Evolutionary conservation across 441 rosid species (phyloP).

Genomic region (Populus hybrid): DNA sequence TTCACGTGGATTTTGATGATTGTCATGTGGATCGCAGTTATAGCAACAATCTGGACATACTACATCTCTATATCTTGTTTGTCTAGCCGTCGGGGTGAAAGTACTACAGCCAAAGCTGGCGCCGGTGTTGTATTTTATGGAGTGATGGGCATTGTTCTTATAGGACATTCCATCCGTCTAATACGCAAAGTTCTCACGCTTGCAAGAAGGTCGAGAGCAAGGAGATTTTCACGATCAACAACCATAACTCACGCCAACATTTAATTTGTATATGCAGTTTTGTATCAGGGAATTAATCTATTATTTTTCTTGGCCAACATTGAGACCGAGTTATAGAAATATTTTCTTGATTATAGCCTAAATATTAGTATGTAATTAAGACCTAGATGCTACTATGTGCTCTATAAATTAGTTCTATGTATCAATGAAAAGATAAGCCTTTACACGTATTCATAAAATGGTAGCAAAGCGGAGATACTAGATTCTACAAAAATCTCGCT

Average conservation of each 20-base stretch:
- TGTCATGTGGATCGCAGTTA: slow-evolving; percentile 22
- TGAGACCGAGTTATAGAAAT: too few relatives aligned
- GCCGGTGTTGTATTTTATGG: background rate
- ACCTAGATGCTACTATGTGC: too few relatives aligned
- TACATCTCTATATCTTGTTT: background rate
- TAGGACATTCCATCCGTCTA: background rate
- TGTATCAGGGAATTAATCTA: too few relatives aligned
- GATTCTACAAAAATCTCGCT: too few relatives aligned
- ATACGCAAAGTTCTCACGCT: background rate
- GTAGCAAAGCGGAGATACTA: too few relatives aligned
- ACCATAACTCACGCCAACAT: background rate
- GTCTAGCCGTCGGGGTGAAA: background rate
- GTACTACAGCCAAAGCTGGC: too few relatives aligned
- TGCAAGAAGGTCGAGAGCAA: background rate
- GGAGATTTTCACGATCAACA: background rate
- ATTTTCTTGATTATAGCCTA: too few relatives aligned
- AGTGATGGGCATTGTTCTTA: background rate
- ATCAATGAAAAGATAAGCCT: too few relatives aligned
- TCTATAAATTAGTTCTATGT: too few relatives aligned
- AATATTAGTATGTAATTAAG: too few relatives aligned
- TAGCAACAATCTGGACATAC: slow-evolving; percentile 11
- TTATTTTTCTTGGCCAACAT: too few relatives aligned
- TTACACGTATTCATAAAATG: too few relatives aligned
- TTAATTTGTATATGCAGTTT: background rate
- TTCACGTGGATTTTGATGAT: slow-evolving; percentile 21